phyloP scores from a whole-genome alignment of 2,329 filamentous ascomycete species.

The Cercospora janseana region DNA sequence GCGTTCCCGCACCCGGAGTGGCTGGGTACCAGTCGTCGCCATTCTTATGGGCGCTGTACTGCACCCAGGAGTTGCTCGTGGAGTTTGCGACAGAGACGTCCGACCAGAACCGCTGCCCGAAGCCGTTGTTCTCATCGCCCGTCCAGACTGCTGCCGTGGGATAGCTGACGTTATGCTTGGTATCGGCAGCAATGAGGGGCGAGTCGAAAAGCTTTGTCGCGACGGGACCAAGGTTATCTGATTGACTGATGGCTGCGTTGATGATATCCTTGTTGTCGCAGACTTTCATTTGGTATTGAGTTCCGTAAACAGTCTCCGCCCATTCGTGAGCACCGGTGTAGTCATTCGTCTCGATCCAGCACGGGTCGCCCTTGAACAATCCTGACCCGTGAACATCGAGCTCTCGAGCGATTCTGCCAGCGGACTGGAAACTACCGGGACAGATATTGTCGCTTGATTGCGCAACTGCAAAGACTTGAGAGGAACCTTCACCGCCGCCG shows the following conservation, averaged over 20 bases:
- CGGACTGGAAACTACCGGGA: slow-evolving; percentile 13
- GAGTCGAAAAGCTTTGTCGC: slow-evolving; percentile 17
- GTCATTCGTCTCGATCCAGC: slow-evolving; percentile 20
- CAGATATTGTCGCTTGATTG: slow-evolving; percentile 20
- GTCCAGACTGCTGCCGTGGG: slow-evolving; percentile 14
- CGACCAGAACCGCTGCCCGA: slow-evolving; percentile 19
- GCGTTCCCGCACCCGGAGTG: slow-evolving; percentile 1
- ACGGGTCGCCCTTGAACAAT: slow-evolving; percentile 15
- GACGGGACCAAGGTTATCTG: slow-evolving; percentile 13
- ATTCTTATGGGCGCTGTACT: slow-evolving; percentile 14
- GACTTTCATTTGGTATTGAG: slow-evolving; percentile 13
- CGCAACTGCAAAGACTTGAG: slow-evolving; percentile 14
- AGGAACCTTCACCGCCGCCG: slow-evolving; percentile 10
- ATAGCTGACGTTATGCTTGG: slow-evolving; percentile 19
- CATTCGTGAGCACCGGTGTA: slow-evolving; percentile 16
- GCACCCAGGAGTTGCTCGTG: slow-evolving; percentile 11
- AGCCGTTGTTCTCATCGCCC: background rate
- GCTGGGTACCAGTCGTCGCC: slow-evolving; percentile 14
- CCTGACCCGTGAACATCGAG: slow-evolving; percentile 7
- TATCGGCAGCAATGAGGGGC: slow-evolving; percentile 13
- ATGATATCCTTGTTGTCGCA: slow-evolving; percentile 18
- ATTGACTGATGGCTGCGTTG: slow-evolving; percentile 7
- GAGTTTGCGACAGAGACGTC: slow-evolving; percentile 12
- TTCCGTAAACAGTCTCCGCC: slow-evolving; percentile 15
- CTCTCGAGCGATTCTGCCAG: slow-evolving; percentile 16